Evolutionary conservation across 768 basidiomycete species (phyloP).

Genomic region (Lactifluus volemus): DNA sequence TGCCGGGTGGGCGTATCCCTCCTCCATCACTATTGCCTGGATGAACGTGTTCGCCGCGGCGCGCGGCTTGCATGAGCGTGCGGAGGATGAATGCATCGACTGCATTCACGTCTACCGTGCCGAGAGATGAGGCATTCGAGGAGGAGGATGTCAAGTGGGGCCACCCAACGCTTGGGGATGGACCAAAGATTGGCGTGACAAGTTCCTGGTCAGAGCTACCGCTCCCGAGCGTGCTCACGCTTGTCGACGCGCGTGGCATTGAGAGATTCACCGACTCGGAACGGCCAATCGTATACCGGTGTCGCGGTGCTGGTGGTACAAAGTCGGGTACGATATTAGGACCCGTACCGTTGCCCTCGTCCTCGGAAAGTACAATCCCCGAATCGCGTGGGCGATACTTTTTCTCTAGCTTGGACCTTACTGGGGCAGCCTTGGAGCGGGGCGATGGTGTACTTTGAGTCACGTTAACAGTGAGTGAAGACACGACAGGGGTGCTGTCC

Average conservation of each 20-base stretch:
- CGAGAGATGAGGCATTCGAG: constrained; percentile 35
- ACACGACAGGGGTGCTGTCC: constrained; percentile 11
- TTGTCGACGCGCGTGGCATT: constrained; percentile 53
- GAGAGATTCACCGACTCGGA: constrained; percentile 27
- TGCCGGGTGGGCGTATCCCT: constrained; percentile 64
- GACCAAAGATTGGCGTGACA: constrained; percentile 57
- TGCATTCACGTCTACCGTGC: constrained; percentile 19
- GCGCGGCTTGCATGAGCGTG: constrained; percentile 43
- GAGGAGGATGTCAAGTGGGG: constrained; percentile 40
- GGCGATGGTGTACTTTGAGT: constrained; percentile 53
- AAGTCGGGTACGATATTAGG: neutral
- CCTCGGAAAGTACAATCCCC: constrained; percentile 53
- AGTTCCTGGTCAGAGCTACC: constrained; percentile 54
- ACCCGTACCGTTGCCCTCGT: constrained; percentile 33
- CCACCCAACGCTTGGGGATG: constrained; percentile 53
- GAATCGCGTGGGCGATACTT: constrained; percentile 72
- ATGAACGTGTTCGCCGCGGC: constrained; percentile 38
- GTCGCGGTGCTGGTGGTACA: constrained; percentile 12
- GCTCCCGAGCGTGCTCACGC: constrained; percentile 52
- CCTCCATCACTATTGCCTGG: constrained; percentile 21
- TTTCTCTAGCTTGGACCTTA: constrained; percentile 29
- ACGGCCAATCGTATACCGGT: constrained; percentile 20
- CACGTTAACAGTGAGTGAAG: constrained; percentile 32
- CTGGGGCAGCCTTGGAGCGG: constrained; percentile 30
- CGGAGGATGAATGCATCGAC: constrained; percentile 68